A percentile compares a stretch with the other conserved stretches of the same genome.
These are phyloP conservation scores for Cystofilobasidium ferigula DNA, from an alignment of 768 basidiomycete genomes.

Conservation along the genomic window DNA sequence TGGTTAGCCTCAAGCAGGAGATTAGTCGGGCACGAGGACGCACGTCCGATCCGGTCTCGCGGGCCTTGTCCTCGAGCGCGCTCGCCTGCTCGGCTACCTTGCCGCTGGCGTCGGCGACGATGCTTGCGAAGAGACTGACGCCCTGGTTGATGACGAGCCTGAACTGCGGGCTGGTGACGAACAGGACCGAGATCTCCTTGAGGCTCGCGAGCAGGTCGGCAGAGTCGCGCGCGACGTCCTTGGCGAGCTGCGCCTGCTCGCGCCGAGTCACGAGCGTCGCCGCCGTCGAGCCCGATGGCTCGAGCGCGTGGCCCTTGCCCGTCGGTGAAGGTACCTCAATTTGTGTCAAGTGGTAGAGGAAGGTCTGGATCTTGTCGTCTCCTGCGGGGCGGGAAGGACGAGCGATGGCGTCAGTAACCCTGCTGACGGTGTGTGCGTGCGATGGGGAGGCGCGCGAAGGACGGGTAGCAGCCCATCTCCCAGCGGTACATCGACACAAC, in stretches of 20 bases:
- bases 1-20: no score
- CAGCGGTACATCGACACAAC: no score
- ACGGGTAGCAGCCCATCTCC: no score
- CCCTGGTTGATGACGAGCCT: constrained; percentile 36
- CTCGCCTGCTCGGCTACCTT: constrained; percentile 36
- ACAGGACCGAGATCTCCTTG: constrained; percentile 36
- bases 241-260: background rate
- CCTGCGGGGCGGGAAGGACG: background rate
- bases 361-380: constrained; percentile 25
- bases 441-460: background rate
- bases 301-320: background rate
- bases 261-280: background rate
- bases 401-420: background rate
- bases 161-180: constrained; percentile 39
- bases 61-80: constrained; percentile 28
- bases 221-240: constrained; percentile 36
- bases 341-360: constrained; percentile 16
- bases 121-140: constrained; percentile 37
- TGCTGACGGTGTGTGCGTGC: background rate
- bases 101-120: constrained; percentile 40
- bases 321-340: constrained; percentile 3
- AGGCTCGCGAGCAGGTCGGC: constrained; percentile 35
- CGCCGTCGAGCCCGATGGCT: background rate
- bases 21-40: no score
- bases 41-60: constrained; percentile 13